Conservation (phyloP, 2,329 filamentous ascomycete genomes). For the Sclerotinia nivalis region DNA sequence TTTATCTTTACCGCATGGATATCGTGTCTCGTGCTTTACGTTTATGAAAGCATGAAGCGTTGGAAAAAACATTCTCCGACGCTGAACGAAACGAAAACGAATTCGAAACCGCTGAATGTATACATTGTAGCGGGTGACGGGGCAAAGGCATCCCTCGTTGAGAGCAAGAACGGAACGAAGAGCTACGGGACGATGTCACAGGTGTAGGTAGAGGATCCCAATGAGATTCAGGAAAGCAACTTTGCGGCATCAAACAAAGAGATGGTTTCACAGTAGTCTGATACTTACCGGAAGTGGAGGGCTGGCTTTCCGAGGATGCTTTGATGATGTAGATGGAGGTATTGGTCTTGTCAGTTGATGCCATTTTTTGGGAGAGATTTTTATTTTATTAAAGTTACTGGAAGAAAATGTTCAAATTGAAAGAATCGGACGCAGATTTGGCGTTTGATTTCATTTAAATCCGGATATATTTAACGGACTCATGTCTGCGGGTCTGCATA, state of each 20-base stretch:
- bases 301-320: too few relatives aligned
- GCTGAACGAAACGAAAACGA: not conserved
- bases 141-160: too few relatives aligned
- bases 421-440: too few relatives aligned
- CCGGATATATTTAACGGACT: too few relatives aligned
- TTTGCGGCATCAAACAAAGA: not conserved
- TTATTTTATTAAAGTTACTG: fast-evolving
- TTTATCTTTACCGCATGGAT: not conserved
- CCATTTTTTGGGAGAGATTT: too few relatives aligned
- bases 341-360: too few relatives aligned
- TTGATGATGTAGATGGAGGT: too few relatives aligned
- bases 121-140: not conserved
- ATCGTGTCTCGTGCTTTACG: not conserved
- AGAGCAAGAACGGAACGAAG: not conserved
- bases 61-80: not conserved
- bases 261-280: not conserved
- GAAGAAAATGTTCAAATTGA: too few relatives aligned
- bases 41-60: not conserved
- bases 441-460: too few relatives aligned
- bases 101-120: not conserved
- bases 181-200: not conserved
- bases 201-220: not conserved
- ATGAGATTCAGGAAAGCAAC: not conserved
- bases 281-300: not conserved
- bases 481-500: too few relatives aligned